A percentile compares a stretch with the other conserved stretches of the same genome.
phyloP scores from a whole-genome alignment of 306 rosid genomes.

The Fragaria ananassa region DNA sequence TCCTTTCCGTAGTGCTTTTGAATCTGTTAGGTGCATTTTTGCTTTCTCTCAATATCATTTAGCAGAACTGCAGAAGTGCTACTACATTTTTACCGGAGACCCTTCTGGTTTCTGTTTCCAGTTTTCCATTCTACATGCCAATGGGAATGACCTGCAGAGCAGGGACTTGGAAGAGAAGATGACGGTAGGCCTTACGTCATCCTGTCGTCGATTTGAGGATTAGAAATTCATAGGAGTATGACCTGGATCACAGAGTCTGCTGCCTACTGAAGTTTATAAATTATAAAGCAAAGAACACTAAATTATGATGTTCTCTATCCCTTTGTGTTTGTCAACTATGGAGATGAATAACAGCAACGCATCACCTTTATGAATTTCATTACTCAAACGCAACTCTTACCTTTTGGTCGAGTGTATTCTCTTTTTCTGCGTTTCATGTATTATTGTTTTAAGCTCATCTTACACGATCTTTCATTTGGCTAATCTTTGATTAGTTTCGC shows the following conservation, averaged over 20 bases:
- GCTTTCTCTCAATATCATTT: neutral
- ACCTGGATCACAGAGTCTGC: neutral
- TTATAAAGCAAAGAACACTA: neutral
- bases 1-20: neutral
- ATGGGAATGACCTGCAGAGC: neutral
- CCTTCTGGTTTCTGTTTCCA: neutral
- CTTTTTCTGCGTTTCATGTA: neutral
- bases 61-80: neutral
- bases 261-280: neutral
- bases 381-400: neutral
- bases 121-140: neutral
- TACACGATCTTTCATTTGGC: neutral
- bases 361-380: neutral
- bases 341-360: neutral
- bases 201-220: neutral
- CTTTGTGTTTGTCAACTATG: slow-evolving; percentile 1
- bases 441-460: neutral
- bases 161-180: neutral
- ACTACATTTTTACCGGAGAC: neutral
- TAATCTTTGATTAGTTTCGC: neutral
- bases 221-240: neutral
- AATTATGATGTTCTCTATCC: neutral
- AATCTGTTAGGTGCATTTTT: neutral
- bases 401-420: neutral
- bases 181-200: neutral